Evolutionary conservation across 768 basidiomycete genomes (phyloP).

Genomic region (Gelatoporia subvermispora): DNA sequence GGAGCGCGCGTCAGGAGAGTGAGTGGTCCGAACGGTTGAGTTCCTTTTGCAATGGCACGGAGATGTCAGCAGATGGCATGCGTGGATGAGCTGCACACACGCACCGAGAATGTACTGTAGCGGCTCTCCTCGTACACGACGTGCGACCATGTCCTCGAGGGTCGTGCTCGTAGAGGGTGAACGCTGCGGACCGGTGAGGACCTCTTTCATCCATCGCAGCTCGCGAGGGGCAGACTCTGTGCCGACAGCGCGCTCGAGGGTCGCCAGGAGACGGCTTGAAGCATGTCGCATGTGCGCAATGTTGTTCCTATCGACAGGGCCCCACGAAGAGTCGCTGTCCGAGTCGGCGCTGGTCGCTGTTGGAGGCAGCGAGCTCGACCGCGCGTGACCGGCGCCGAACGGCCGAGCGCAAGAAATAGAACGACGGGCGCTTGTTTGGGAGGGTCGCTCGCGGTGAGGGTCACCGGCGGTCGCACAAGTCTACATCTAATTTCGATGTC

Average conservation of each 20-base stretch:
- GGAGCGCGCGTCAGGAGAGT: conserved; percentile 70
- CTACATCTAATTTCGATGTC: background rate
- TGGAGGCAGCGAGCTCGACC: background rate
- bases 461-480: too few relatives aligned
- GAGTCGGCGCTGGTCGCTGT: background rate
- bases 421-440: too few relatives aligned
- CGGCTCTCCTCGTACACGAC: conserved; percentile 68
- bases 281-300: background rate
- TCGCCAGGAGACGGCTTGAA: conserved; percentile 15
- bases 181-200: conserved; percentile 10
- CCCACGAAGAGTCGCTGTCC: background rate
- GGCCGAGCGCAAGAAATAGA: too few relatives aligned
- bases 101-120: conserved; percentile 88
- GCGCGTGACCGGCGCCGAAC: conserved; percentile 2
- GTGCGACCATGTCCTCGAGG: conserved; percentile 47
- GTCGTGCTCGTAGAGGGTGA: conserved; percentile 11
- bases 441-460: too few relatives aligned
- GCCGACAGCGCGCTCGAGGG: conserved; percentile 31
- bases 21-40: conserved; percentile 84
- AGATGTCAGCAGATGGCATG: conserved; percentile 1
- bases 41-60: conserved; percentile 45
- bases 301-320: background rate
- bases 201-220: conserved; percentile 45
- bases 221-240: conserved; percentile 34
- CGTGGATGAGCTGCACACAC: conserved; percentile 14